Evolutionary conservation across 1,284 basidiomycete species (phyloP).

Genomic region (Ustanciosporium gigantosporum): DNA sequence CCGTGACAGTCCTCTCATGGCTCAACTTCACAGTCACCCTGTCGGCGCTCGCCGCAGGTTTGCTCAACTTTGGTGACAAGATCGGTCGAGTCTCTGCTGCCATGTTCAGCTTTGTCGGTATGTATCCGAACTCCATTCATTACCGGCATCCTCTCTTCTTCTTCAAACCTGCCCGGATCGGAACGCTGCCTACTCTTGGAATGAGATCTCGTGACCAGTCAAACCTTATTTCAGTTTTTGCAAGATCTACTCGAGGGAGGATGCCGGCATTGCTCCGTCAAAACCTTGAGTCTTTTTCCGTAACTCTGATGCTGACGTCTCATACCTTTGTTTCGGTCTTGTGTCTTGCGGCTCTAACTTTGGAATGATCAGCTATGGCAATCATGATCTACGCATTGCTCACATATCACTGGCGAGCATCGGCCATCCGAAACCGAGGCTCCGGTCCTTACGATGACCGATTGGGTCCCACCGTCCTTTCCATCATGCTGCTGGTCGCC

Average conservation of each 20-base stretch:
- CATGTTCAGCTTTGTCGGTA: slow-evolving; percentile 88
- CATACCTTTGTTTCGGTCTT: too few relatives aligned
- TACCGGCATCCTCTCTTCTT: not conserved
- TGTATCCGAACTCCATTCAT: slow-evolving; percentile 62
- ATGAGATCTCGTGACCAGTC: too few relatives aligned
- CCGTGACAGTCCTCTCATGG: slow-evolving; percentile 58
- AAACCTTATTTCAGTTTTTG: too few relatives aligned
- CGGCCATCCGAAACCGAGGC: slow-evolving; percentile 86
- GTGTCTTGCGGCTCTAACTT: too few relatives aligned
- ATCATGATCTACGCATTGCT: slow-evolving; percentile 95
- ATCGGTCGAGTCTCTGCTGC: slow-evolving; percentile 88
- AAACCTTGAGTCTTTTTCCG: too few relatives aligned
- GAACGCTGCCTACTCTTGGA: not conserved
- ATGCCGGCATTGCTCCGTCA: too few relatives aligned
- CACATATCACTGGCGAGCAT: slow-evolving; percentile 94
- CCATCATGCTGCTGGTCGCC: slow-evolving; percentile 58
- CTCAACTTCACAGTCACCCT: slow-evolving; percentile 61
- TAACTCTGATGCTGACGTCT: too few relatives aligned
- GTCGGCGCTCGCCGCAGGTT: slow-evolving; percentile 58
- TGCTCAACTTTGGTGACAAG: slow-evolving; percentile 61
- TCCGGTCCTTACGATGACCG: slow-evolving; percentile 96
- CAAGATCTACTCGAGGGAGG: too few relatives aligned
- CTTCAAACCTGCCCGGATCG: not conserved
- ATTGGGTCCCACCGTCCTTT: slow-evolving; percentile 64
- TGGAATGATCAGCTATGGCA: slow-evolving; percentile 82